Evolutionary conservation across 2,329 filamentous ascomycete genomes (phyloP).

Genomic region (Claviceps fusiformis): DNA sequence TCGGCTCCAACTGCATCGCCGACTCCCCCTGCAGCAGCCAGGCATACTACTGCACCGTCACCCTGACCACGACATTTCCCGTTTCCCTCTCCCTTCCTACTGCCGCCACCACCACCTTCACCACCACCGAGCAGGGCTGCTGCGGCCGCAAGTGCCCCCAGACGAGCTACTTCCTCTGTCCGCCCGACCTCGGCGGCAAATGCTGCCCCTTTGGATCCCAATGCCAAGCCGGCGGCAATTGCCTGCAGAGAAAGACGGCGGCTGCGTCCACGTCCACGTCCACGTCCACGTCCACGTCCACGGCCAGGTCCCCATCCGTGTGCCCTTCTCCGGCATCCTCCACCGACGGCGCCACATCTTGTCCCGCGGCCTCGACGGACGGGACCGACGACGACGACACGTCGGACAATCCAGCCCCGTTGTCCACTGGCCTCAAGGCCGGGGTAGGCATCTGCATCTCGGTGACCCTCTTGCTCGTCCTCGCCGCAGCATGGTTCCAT

Average conservation of each 20-base stretch:
- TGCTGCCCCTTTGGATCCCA: conserved; percentile 34
- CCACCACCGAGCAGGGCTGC: conserved; percentile 18
- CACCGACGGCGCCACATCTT: neutral
- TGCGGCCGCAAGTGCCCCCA: conserved; percentile 26
- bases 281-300: neutral
- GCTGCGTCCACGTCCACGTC: neutral
- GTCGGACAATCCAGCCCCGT: conserved; percentile 8
- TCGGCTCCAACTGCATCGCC: conserved; percentile 26
- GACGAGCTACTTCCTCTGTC: conserved; percentile 31
- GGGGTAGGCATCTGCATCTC: conserved; percentile 43
- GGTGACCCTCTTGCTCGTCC: conserved; percentile 28
- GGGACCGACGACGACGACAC: conserved; percentile 21
- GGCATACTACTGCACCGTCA: conserved; percentile 21
- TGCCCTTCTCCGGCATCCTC: conserved; percentile 18
- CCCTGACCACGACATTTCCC: conserved; percentile 15
- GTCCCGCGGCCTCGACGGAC: conserved; percentile 25
- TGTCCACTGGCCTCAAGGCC: conserved; percentile 38
- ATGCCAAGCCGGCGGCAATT: conserved; percentile 25
- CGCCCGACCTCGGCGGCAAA: conserved; percentile 27
- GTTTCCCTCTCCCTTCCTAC: conserved; percentile 7
- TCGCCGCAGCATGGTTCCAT: conserved; percentile 32
- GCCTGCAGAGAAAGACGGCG: conserved; percentile 18
- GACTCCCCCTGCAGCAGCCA: conserved; percentile 22
- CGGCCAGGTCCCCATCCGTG: conserved; percentile 5
- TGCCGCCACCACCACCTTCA: conserved; percentile 9